phyloP scores from a whole-genome alignment of 306 rosid species.

The Crotalaria pallida region DNA sequence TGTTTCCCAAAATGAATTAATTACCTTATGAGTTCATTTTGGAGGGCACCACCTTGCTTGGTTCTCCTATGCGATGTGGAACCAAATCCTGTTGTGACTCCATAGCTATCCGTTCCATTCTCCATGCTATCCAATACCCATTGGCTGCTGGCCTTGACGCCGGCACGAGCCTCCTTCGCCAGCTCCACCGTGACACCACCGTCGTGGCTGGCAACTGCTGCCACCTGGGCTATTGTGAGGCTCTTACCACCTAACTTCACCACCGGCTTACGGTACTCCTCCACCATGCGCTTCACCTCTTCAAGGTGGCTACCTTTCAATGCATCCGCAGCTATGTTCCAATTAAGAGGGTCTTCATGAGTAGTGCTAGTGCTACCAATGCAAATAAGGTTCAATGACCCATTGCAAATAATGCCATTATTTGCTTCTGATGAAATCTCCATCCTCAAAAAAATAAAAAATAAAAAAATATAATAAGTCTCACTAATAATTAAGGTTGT shows the following conservation, averaged over 20 bases:
- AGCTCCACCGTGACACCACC: constrained; percentile 45
- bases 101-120: constrained; percentile 80
- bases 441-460: neutral
- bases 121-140: constrained; percentile 78
- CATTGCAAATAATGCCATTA: neutral
- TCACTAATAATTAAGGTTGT: neutral
- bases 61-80: constrained; percentile 93
- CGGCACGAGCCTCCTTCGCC: constrained; percentile 39
- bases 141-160: constrained; percentile 78
- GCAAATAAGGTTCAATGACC: constrained; percentile 18
- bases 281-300: constrained; percentile 74
- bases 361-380: neutral
- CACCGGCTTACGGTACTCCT: constrained; percentile 49
- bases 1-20: neutral
- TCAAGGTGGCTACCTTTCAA: constrained; percentile 73
- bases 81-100: constrained; percentile 90
- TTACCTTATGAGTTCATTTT: constrained; percentile 80
- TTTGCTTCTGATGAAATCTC: neutral
- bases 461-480: neutral
- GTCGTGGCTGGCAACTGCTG: constrained; percentile 47
- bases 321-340: constrained; percentile 59
- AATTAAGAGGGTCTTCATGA: constrained; percentile 46
- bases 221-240: constrained; percentile 62
- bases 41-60: constrained; percentile 88
- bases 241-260: constrained; percentile 59